Percentiles rank a stretch among this genome's conserved stretches.
These are phyloP conservation scores for Fusarium mangiferae DNA, from an alignment of 2,329 filamentous ascomycete genomes.

Conservation along the genomic window DNA sequence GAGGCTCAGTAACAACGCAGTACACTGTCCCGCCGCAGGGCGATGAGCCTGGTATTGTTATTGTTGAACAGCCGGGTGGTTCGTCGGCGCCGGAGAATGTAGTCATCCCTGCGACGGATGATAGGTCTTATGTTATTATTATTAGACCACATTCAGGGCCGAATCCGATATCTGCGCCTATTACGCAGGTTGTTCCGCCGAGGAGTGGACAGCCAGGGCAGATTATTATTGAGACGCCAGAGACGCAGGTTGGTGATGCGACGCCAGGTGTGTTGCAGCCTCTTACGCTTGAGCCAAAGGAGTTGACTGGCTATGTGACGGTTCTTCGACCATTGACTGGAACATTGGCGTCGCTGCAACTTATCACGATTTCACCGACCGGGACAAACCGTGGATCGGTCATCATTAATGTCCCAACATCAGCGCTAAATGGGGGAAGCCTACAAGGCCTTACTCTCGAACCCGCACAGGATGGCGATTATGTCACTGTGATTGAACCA, in stretches of 20 bases:
- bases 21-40: conserved; percentile 36
- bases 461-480: conserved; percentile 12
- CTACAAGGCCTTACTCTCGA: conserved; percentile 13
- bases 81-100: conserved; percentile 22
- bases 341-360: background rate
- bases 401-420: conserved; percentile 30
- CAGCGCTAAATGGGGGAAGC: background rate
- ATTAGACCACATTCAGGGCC: conserved; percentile 33
- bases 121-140: conserved; percentile 32
- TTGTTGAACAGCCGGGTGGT: conserved; percentile 30
- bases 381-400: conserved; percentile 33
- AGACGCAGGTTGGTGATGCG: too few relatives aligned
- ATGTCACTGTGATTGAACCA: conserved; percentile 31
- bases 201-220: conserved; percentile 15
- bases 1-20: conserved; percentile 27
- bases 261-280: conserved; percentile 7
- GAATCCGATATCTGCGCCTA: conserved; percentile 22
- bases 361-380: conserved; percentile 25
- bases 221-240: conserved; percentile 38
- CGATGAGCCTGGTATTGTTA: conserved; percentile 32
- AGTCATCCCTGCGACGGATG: conserved; percentile 32
- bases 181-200: conserved; percentile 28
- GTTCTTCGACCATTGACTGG: conserved; percentile 23
- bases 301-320: conserved; percentile 26
- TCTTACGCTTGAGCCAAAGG: conserved; percentile 22